Evolutionary conservation across 1,284 basidiomycete species (phyloP).

Genomic region (Melampsora occidentalis): DNA sequence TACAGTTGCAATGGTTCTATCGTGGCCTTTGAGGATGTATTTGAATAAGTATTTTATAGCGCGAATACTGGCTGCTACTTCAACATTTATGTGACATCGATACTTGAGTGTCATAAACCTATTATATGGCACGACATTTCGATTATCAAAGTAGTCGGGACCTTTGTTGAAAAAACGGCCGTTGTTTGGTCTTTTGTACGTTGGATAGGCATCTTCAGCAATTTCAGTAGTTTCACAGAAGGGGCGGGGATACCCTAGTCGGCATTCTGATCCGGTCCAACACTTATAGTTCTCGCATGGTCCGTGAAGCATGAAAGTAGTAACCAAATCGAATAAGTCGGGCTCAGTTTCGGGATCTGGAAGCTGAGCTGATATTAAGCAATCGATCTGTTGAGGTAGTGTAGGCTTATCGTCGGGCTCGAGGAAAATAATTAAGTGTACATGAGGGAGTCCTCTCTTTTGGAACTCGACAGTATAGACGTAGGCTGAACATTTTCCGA

Average conservation of each 20-base stretch:
- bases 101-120: neutral
- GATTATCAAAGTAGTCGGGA: too few relatives aligned
- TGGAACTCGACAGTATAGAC: slow-evolving; percentile 22
- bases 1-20: slow-evolving; percentile 53
- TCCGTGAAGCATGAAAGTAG: neutral
- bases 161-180: too few relatives aligned
- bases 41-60: slow-evolving; percentile 58
- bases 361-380: neutral
- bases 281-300: neutral
- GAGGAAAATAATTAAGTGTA: slow-evolving; percentile 3
- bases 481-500: neutral
- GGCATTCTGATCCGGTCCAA: too few relatives aligned
- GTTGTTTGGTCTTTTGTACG: too few relatives aligned
- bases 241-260: too few relatives aligned
- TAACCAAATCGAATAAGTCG: neutral
- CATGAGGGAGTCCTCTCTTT: slow-evolving; percentile 14
- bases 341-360: neutral
- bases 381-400: neutral
- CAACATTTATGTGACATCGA: slow-evolving; percentile 5
- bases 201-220: too few relatives aligned
- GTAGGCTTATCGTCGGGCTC: neutral
- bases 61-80: neutral
- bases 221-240: too few relatives aligned
- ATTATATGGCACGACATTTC: neutral
- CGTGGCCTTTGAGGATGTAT: too few relatives aligned